A percentile compares a stretch with the other conserved stretches of the same genome.
These are phyloP conservation scores for Hypoxylon rubiginosum DNA, from an alignment of 2,329 filamentous ascomycete species.

Conservation along the genomic window DNA sequence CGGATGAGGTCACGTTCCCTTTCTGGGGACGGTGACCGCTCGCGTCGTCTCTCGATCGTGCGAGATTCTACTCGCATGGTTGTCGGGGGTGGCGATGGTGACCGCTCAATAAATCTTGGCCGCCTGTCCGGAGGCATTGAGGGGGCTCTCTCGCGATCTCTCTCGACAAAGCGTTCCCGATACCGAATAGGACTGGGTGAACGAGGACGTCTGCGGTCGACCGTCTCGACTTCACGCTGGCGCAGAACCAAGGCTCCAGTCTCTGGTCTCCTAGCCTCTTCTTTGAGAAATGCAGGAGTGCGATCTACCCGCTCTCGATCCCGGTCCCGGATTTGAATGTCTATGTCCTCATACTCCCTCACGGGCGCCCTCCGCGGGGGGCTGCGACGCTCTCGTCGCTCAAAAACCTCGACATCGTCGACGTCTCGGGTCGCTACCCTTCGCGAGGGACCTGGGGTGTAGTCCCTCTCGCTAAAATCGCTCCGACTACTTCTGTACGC, in stretches of 20 bases:
- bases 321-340: slow-evolving; percentile 59
- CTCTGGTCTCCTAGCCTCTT: slow-evolving; percentile 63
- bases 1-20: slow-evolving; percentile 61
- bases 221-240: slow-evolving; percentile 67
- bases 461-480: slow-evolving; percentile 64
- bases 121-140: slow-evolving; percentile 54
- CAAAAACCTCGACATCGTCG: slow-evolving; percentile 47
- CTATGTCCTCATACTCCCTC: slow-evolving; percentile 52
- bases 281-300: slow-evolving; percentile 65
- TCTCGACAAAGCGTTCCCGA: slow-evolving; percentile 61
- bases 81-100: slow-evolving; percentile 51
- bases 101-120: slow-evolving; percentile 59
- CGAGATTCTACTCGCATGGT: slow-evolving; percentile 47
- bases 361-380: slow-evolving; percentile 50
- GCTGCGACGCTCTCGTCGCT: slow-evolving; percentile 44
- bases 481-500: slow-evolving; percentile 49
- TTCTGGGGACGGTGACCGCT: slow-evolving; percentile 56
- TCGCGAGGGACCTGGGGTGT: slow-evolving; percentile 53
- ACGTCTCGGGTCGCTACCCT: slow-evolving; percentile 45
- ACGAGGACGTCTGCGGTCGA: slow-evolving; percentile 62
- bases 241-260: slow-evolving; percentile 67
- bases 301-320: slow-evolving; percentile 60
- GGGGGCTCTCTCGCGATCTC: slow-evolving; percentile 59
- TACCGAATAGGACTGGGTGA: slow-evolving; percentile 58
- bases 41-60: slow-evolving; percentile 48